Conservation (phyloP, 148 eudicot genomes). For the Camellia lanceoleosa region DNA sequence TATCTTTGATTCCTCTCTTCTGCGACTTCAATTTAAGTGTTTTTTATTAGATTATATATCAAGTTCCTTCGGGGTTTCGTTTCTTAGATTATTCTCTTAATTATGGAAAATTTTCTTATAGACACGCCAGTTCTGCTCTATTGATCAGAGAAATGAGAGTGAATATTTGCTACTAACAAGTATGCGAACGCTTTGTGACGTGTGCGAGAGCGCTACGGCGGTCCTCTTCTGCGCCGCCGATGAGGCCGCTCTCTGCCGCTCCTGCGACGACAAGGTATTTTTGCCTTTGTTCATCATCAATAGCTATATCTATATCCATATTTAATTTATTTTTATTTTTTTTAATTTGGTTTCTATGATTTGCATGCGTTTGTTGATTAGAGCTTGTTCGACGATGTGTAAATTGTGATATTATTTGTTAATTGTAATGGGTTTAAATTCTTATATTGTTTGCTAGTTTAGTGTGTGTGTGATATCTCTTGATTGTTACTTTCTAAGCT, state of each 20-base stretch:
- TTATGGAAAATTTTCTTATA: not conserved
- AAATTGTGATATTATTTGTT: not conserved
- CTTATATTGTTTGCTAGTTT: too few relatives aligned
- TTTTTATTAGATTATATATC: too few relatives aligned
- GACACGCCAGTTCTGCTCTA: not conserved
- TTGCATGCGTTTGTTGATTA: not conserved
- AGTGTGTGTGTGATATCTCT: too few relatives aligned
- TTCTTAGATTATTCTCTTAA: too few relatives aligned
- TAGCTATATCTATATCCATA: too few relatives aligned
- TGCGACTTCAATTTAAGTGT: too few relatives aligned
- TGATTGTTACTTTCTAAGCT: too few relatives aligned
- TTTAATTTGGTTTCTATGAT: not conserved
- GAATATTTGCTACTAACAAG: not conserved
- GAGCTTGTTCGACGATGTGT: too few relatives aligned
- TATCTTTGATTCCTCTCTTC: too few relatives aligned
- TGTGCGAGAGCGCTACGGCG: conserved; percentile 43
- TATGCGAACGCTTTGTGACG: conserved; percentile 46
- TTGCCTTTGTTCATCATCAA: too few relatives aligned
- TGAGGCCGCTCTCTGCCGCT: conserved; percentile 46
- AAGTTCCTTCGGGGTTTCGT: not conserved
- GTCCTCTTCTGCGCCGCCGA: conserved; percentile 46
- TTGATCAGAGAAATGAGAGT: conserved; percentile 16
- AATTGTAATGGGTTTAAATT: not conserved
- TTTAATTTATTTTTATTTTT: not conserved
- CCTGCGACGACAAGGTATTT: conserved; percentile 39